Evolutionary conservation across 306 rosid species (phyloP).

Genomic region (Hippophae gyantsensis): DNA sequence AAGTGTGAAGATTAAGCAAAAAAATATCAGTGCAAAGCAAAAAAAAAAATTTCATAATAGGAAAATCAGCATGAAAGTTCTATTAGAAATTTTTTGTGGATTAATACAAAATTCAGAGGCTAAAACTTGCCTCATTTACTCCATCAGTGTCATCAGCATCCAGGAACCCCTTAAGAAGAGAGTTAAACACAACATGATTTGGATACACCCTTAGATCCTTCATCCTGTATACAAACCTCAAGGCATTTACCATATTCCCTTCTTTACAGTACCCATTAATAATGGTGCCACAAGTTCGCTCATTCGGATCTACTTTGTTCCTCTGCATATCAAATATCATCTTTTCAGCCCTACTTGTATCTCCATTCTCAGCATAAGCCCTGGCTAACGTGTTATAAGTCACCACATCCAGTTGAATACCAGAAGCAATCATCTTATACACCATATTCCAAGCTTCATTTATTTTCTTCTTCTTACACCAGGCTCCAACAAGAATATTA

Average conservation of each 20-base stretch:
- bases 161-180: constrained; percentile 84
- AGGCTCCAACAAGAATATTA: constrained; percentile 76
- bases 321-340: constrained; percentile 59
- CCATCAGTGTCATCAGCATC: constrained; percentile 61
- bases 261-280: constrained; percentile 78
- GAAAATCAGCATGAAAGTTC: too few species aligned
- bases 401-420: constrained; percentile 76
- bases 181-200: constrained; percentile 72
- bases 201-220: constrained; percentile 67
- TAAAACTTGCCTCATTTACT: constrained; percentile 56
- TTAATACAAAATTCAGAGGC: background rate
- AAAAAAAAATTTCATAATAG: too few species aligned
- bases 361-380: constrained; percentile 82
- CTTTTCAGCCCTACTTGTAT: constrained; percentile 58
- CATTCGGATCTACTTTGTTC: constrained; percentile 55
- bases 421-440: constrained; percentile 62
- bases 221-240: constrained; percentile 71
- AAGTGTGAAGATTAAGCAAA: too few species aligned
- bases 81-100: too few species aligned
- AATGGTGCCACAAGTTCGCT: constrained; percentile 84
- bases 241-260: constrained; percentile 71
- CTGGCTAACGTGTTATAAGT: constrained; percentile 77
- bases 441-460: constrained; percentile 70
- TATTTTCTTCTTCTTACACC: constrained; percentile 60
- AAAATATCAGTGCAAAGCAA: too few species aligned